These are phyloP conservation scores for Gillenia trifoliata DNA, from an alignment of 306 rosid species.

Conservation along the genomic window DNA sequence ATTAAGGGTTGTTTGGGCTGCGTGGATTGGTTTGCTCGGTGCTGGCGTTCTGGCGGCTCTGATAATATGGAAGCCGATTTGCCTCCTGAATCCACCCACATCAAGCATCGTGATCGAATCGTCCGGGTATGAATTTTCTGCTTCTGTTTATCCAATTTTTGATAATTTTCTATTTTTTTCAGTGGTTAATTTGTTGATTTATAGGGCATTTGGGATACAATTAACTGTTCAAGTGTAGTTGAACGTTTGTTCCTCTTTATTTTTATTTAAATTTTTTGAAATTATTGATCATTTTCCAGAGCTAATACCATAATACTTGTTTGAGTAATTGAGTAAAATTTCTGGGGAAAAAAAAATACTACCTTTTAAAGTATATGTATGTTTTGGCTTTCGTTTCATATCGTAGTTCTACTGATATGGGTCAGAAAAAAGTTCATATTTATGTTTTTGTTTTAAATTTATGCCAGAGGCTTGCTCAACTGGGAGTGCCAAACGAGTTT, in stretches of 20 bases:
- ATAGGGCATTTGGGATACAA: not conserved
- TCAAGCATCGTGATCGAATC: constrained; percentile 67
- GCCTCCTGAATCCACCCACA: constrained; percentile 33
- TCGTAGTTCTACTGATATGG: not conserved
- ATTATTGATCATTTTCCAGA: not conserved
- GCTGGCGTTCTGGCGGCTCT: constrained; percentile 48
- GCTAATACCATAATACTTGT: not conserved
- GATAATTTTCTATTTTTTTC: not conserved
- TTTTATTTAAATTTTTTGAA: not conserved
- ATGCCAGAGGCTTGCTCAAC: constrained; percentile 59
- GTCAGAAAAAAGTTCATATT: not conserved
- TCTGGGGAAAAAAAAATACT: not conserved
- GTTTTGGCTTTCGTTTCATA: not conserved
- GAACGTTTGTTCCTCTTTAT: not conserved
- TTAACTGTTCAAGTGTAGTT: not conserved
- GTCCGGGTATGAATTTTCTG: constrained; percentile 39
- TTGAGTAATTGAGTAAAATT: not conserved
- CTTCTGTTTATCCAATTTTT: not conserved
- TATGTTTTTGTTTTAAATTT: constrained; percentile 11
- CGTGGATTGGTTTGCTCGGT: constrained; percentile 45
- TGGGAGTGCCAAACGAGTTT: constrained; percentile 66
- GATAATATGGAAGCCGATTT: constrained; percentile 64
- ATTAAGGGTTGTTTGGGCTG: constrained; percentile 49
- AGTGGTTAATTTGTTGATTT: not conserved
- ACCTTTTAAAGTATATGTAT: not conserved